Evolutionary conservation across 2,329 filamentous ascomycete genomes (phyloP).

Genomic region (Coniochaeta ligniaria): DNA sequence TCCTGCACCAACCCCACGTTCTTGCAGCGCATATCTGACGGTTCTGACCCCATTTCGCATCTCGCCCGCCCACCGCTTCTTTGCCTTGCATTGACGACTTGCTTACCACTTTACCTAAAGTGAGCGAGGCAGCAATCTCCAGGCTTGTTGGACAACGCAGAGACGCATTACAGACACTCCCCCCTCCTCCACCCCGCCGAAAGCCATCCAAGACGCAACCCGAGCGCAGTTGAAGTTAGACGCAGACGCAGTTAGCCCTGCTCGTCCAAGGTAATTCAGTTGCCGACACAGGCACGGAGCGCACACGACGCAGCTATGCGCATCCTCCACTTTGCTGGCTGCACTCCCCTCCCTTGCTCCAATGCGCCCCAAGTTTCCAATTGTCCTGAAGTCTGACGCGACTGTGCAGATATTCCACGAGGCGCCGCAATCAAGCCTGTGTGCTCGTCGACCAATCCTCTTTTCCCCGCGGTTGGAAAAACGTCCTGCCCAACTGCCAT

Average conservation of each 20-base stretch:
- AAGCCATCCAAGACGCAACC: background rate
- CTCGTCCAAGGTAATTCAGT: background rate
- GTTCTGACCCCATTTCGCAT: slow-evolving; percentile 8
- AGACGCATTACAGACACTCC: slow-evolving; percentile 1
- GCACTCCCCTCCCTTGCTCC: slow-evolving; percentile 7
- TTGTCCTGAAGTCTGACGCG: slow-evolving; percentile 24
- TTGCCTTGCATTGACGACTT: slow-evolving; percentile 1
- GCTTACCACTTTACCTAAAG: slow-evolving; percentile 3
- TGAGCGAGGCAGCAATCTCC: background rate
- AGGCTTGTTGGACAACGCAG: background rate
- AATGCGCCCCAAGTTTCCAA: slow-evolving; percentile 5
- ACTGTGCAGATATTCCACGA: slow-evolving; percentile 26
- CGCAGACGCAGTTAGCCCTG: background rate
- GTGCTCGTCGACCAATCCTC: slow-evolving; percentile 18
- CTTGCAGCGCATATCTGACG: slow-evolving; percentile 13
- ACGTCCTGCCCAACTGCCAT: slow-evolving; percentile 13
- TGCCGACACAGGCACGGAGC: background rate
- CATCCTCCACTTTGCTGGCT: background rate
- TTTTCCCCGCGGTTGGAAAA: slow-evolving; percentile 8
- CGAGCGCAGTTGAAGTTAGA: background rate
- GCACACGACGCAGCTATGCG: background rate
- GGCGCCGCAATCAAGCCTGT: slow-evolving; percentile 13
- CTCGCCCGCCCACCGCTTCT: slow-evolving; percentile 6
- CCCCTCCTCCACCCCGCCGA: slow-evolving; percentile 1
- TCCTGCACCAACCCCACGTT: slow-evolving; percentile 30